Evolutionary conservation across 2,329 filamentous ascomycete species (phyloP), one percentile per base, ranked within the genome.

Genomic region (Fusarium abutilonis): DNA sequence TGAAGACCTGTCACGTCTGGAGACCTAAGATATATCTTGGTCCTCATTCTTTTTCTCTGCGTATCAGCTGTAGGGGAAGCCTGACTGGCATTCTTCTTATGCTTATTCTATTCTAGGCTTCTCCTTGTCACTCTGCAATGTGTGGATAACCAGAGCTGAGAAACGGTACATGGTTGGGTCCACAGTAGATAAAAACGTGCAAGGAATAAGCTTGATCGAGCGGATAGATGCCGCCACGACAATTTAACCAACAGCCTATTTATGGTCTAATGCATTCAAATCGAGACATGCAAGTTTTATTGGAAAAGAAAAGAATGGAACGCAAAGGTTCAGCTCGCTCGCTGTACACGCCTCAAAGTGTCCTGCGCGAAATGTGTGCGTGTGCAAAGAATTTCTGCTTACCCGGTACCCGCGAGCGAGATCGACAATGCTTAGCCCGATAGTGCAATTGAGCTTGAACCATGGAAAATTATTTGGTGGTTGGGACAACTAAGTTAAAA

Each of bases 401-500:
- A 35, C 34, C 34, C 9, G 34, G 17, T 38, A 38, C 7, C 36
- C 13, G 11, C 34, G 14, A 23, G 48, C 21, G 38, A 50, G 47
- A 50, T 38, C 19, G n/a, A 42, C 28, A 48, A 48, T 40, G 28
- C 9, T 35, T 26, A 26, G 21, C 21, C 10, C 14, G 15, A 23
- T 14, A 1, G 31, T 10, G 4, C 31, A 14, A 32, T 32, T 14
- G 31, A 23, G 19, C 19, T 39, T n/a, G 36, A n/a, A 23, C 11
- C 11, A 13, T 50, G 40, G 29, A 17, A 21, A 29, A 21, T 50
- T 29, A 41, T 29, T 26, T 35, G 42, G 56, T 60, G 56, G 56
- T 54, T 60, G 56, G 56, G 48, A 26, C 56, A 21, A 19, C 19
- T 19, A 19, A 19, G 23, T 28, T 34, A n/a, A 36, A 50, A 60